A percentile compares a stretch with the other conserved stretches of the same genome.
phyloP scores from a whole-genome alignment of 805 yeast species.

The Myxozyma geophila region DNA sequence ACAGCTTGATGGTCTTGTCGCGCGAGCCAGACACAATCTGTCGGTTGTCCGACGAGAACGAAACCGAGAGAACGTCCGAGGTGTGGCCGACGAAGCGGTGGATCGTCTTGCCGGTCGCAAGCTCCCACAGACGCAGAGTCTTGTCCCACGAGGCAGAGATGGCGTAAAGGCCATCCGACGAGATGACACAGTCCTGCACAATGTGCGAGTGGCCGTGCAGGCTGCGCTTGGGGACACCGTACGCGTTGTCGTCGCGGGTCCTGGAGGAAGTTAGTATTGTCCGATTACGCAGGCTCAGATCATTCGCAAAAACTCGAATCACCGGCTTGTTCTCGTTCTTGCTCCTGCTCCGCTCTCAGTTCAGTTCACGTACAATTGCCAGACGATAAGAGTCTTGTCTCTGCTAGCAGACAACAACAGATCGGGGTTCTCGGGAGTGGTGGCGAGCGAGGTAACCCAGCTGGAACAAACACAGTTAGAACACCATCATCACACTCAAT shows the following conservation, averaged over 20 bases:
- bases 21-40: constrained; percentile 98
- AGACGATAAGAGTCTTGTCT: constrained; percentile 97
- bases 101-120: constrained; percentile 89
- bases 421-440: constrained; percentile 98
- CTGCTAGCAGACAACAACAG: constrained; percentile 97
- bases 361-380: constrained; percentile 65
- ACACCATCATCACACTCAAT: background rate
- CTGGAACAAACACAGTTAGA: constrained; percentile 46
- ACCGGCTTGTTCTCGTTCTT: background rate
- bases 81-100: constrained; percentile 98
- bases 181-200: constrained; percentile 95
- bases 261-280: background rate
- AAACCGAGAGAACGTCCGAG: constrained; percentile 95
- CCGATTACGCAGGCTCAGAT: too few species aligned
- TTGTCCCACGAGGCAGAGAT: constrained; percentile 99
- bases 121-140: constrained; percentile 98
- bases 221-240: constrained; percentile 98
- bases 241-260: constrained; percentile 91
- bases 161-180: constrained; percentile 97
- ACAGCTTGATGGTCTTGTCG: constrained; percentile 98
- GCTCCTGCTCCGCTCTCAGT: background rate
- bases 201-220: constrained; percentile 99
- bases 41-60: constrained; percentile 94
- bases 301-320: too few species aligned
- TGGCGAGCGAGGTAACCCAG: constrained; percentile 99